Conservation (phyloP, 352 stramenopile genomes). For the Hyaloperonospora arabidopsidis region DNA sequence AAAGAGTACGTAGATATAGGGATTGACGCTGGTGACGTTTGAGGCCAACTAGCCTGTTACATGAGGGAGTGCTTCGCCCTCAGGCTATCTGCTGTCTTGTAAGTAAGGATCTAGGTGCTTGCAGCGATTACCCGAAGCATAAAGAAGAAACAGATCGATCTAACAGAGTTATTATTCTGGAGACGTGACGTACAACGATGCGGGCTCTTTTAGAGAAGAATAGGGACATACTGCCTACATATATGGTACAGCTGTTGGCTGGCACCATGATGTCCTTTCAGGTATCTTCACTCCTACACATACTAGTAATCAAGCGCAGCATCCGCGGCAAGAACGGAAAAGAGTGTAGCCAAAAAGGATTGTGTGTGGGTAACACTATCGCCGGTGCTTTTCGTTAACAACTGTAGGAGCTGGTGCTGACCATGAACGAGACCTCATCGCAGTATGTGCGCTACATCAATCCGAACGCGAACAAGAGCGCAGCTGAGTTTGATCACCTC, state of each 20-base stretch:
- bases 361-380: slow-evolving; percentile 77
- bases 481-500: slow-evolving; percentile 69
- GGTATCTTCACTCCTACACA: slow-evolving; percentile 52
- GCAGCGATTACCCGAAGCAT: slow-evolving; percentile 74
- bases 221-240: slow-evolving; percentile 73
- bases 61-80: slow-evolving; percentile 91
- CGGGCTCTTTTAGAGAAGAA: slow-evolving; percentile 82
- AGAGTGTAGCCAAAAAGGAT: slow-evolving; percentile 55
- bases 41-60: slow-evolving; percentile 91
- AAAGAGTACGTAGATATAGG: slow-evolving; percentile 92
- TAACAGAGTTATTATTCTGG: slow-evolving; percentile 80
- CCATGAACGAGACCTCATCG: slow-evolving; percentile 81
- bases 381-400: slow-evolving; percentile 80
- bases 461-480: slow-evolving; percentile 84
- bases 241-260: slow-evolving; percentile 70
- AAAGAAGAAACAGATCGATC: slow-evolving; percentile 80
- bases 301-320: slow-evolving; percentile 28
- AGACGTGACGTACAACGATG: slow-evolving; percentile 74
- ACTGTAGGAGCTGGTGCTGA: slow-evolving; percentile 77
- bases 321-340: slow-evolving; percentile 41
- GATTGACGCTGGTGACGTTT: slow-evolving; percentile 86
- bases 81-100: slow-evolving; percentile 79
- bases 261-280: slow-evolving; percentile 50
- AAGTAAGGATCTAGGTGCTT: slow-evolving; percentile 71
- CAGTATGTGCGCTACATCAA: slow-evolving; percentile 89